phyloP scores from a whole-genome alignment of 371 early-diverging fungal genomes.

The Fennellomyces sp. region DNA sequence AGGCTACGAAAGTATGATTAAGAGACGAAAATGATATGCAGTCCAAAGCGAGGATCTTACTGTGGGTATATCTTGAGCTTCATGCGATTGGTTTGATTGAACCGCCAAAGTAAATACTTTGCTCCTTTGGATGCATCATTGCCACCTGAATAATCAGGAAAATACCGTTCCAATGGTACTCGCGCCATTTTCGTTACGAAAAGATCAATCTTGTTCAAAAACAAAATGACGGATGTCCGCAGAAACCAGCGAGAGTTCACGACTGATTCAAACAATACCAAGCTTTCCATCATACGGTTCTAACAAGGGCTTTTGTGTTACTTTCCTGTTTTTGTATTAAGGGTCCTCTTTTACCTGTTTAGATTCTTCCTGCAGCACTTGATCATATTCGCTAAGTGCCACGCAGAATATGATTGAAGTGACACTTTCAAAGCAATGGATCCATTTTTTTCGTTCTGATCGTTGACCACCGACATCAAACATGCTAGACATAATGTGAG shows the following conservation, averaged over 20 bases:
- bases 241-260: conserved; percentile 70
- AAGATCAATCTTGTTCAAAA: conserved; percentile 80
- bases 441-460: conserved; percentile 91
- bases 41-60: conserved; percentile 20
- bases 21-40: not conserved
- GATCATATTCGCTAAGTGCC: conserved; percentile 73
- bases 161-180: conserved; percentile 62
- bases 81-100: conserved; percentile 68
- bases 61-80: conserved; percentile 75
- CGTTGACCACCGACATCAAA: conserved; percentile 77
- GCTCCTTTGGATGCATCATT: conserved; percentile 66
- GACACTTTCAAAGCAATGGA: conserved; percentile 85
- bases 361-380: conserved; percentile 71
- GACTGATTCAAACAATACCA: conserved; percentile 77
- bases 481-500: conserved; percentile 42
- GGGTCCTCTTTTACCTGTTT: conserved; percentile 41
- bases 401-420: conserved; percentile 72
- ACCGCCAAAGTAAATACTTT: conserved; percentile 70
- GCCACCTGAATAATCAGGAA: conserved; percentile 74
- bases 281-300: conserved; percentile 74
- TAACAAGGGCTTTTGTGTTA: too few species aligned
- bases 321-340: not conserved
- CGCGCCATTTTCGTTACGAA: conserved; percentile 67
- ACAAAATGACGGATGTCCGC: conserved; percentile 72
- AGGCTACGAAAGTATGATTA: conserved; percentile 36